A percentile compares a stretch with the other conserved stretches of the same genome.
Evolutionary conservation across 352 stramenopile genomes (phyloP).

Genomic region (Pythium rhizo-oryzae): DNA sequence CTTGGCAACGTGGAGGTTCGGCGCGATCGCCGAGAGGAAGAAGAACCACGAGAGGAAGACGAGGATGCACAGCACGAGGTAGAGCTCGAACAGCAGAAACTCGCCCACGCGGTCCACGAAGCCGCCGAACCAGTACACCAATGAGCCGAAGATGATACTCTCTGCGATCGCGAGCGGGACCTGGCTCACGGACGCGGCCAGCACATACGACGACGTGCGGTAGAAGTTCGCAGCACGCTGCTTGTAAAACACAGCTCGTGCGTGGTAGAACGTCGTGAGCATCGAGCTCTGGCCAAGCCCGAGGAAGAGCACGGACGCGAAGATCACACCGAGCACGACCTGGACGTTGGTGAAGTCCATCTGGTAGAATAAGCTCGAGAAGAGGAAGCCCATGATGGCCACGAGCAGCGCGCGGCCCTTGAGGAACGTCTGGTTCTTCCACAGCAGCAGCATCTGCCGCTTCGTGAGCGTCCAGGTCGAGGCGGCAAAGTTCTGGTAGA

Average conservation of each 20-base stretch:
- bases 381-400: constrained; percentile 61
- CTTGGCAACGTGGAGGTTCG: constrained; percentile 55
- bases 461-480: constrained; percentile 52
- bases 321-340: constrained; percentile 81
- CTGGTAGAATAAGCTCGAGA: constrained; percentile 52
- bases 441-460: constrained; percentile 71
- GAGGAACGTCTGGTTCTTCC: constrained; percentile 55
- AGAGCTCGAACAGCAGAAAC: constrained; percentile 76
- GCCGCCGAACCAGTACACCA: constrained; percentile 89
- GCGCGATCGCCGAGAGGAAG: constrained; percentile 42
- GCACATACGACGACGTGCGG: no score
- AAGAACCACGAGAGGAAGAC: constrained; percentile 59
- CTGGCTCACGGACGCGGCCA: constrained; percentile 56
- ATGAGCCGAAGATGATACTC: constrained; percentile 81
- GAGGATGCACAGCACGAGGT: constrained; percentile 67
- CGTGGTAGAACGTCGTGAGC: no score
- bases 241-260: no score
- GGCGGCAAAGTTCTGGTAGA: constrained; percentile 44
- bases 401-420: constrained; percentile 47
- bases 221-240: no score
- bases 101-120: constrained; percentile 47
- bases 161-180: constrained; percentile 67
- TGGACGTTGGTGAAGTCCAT: constrained; percentile 49
- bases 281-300: no score
- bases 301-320: constrained; percentile 84